A percentile compares a stretch with the other conserved stretches of the same genome.
Conservation (phyloP, 163 green algal genomes). For the Coccomyxa subellipsoidea region DNA sequence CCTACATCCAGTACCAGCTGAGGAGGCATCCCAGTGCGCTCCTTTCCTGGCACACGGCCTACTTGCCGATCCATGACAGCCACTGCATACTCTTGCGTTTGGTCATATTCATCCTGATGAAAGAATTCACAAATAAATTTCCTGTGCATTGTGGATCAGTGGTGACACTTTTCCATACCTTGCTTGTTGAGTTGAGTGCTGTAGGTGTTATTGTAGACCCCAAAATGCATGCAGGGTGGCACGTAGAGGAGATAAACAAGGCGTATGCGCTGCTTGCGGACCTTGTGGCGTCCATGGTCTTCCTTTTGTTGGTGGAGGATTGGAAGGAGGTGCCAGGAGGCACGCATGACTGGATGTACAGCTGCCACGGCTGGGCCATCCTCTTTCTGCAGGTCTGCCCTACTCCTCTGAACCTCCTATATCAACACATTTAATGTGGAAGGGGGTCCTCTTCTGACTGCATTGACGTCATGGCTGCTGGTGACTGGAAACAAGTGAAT, state of each 20-base stretch:
- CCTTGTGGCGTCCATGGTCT: not conserved
- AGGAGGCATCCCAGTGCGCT: not conserved
- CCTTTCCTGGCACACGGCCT: not conserved
- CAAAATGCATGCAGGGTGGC: slow-evolving; percentile 4
- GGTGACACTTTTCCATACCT: not conserved
- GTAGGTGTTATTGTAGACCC: too few relatives aligned
- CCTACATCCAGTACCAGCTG: not conserved
- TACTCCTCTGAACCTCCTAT: not conserved
- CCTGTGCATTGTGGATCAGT: not conserved
- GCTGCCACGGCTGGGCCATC: not conserved
- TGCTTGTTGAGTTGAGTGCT: too few relatives aligned
- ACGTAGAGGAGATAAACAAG: not conserved
- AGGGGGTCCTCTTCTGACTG: not conserved
- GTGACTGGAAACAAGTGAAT: too few relatives aligned
- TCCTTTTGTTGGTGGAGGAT: not conserved
- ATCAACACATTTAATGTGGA: not conserved
- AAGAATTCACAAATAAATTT: too few relatives aligned
- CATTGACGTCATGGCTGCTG: not conserved
- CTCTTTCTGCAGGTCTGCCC: not conserved
- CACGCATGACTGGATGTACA: not conserved
- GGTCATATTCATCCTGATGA: not conserved
- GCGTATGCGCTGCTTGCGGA: not conserved
- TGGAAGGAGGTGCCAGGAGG: not conserved
- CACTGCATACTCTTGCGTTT: not conserved
- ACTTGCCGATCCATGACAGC: not conserved